Conservation (phyloP, 2,329 filamentous ascomycete genomes). For the Pestalotiopsis sp. region DNA sequence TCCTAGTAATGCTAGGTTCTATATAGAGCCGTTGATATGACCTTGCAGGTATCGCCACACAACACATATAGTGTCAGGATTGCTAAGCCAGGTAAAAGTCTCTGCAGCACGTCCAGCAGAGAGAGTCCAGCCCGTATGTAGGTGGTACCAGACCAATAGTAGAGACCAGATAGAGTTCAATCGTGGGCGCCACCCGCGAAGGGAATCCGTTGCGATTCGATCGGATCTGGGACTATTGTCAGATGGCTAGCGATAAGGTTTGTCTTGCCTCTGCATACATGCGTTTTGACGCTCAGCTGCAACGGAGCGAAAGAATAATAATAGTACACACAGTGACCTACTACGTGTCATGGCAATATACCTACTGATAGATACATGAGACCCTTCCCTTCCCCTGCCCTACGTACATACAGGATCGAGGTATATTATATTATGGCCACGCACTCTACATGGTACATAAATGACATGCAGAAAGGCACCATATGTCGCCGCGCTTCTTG, state of each 20-base stretch:
- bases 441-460: neutral
- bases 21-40: too few relatives aligned
- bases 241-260: conserved; percentile 1
- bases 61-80: too few relatives aligned
- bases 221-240: conserved; percentile 4
- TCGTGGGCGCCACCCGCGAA: neutral
- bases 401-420: neutral
- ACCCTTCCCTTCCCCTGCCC: neutral
- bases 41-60: too few relatives aligned
- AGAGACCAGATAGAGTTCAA: neutral
- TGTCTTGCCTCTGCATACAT: neutral
- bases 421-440: neutral
- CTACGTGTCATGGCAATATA: neutral
- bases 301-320: neutral
- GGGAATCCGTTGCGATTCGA: neutral
- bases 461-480: neutral
- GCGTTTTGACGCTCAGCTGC: neutral
- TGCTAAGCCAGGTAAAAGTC: too few relatives aligned
- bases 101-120: neutral
- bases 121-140: neutral
- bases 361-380: neutral
- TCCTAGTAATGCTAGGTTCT: too few relatives aligned
- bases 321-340: neutral
- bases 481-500: neutral
- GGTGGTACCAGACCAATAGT: neutral